Conservation (phyloP, 441 rosid genomes). For the Populus hybrid region DNA sequence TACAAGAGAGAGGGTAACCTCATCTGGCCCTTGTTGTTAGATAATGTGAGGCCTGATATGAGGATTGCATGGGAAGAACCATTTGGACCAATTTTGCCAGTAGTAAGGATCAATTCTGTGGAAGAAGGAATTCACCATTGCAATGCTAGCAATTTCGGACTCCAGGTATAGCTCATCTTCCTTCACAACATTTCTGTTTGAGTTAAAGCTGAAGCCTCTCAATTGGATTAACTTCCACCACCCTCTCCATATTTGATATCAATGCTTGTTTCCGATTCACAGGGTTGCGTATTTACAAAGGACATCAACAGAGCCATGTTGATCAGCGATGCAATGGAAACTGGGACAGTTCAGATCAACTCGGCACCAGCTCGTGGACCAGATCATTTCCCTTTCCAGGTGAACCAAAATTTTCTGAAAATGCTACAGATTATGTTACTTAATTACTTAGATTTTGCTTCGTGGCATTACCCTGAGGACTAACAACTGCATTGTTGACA, state of each 20-base stretch:
- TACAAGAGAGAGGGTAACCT: constrained; percentile 93
- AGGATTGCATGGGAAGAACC: constrained; percentile 99
- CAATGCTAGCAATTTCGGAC: constrained; percentile 97
- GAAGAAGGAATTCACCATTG: constrained; percentile 99
- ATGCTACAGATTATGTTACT: not conserved
- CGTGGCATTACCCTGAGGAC: not conserved
- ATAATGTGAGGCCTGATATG: constrained; percentile 93
- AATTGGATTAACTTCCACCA: not conserved
- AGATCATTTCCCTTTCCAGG: constrained; percentile 99
- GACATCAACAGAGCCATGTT: constrained; percentile 88
- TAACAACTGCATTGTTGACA: constrained; percentile 18
- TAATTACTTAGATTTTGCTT: not conserved
- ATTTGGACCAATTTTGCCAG: constrained; percentile 88
- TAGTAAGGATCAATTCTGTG: constrained; percentile 66
- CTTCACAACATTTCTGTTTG: not conserved
- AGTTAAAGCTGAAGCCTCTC: not conserved
- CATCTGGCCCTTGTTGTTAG: constrained; percentile 91
- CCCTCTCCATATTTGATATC: not conserved
- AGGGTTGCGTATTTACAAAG: constrained; percentile 93
- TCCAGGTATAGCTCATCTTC: constrained; percentile 50
- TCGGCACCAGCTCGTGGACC: constrained; percentile 99
- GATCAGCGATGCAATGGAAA: constrained; percentile 96
- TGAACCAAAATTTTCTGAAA: constrained; percentile 9
- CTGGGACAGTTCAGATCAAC: constrained; percentile 96
- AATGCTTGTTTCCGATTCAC: not conserved